Evolutionary conservation across 148 eudicot species (phyloP), one percentile per base, ranked within the genome.

Genomic region (Rheum nobile): DNA sequence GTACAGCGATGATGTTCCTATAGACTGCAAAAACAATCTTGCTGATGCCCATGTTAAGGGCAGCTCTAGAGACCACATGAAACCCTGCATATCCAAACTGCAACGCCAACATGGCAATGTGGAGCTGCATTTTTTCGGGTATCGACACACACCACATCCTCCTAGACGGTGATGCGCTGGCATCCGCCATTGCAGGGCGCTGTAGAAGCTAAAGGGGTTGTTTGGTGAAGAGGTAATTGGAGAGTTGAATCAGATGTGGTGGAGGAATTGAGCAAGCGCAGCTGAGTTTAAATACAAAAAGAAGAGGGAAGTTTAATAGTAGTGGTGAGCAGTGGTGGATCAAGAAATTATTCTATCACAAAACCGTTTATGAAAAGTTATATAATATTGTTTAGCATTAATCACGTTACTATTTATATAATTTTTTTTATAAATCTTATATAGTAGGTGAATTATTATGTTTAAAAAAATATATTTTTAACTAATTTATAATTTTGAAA

Each of bases 31-130:
- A 94, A 13, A 94, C 98, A 72, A 94, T 85, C 87, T 94, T 91
- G 90, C 97, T 91, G 14, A 94, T 86, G 75, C 98, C 98, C 92
- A 94, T 88, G 85, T 94, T 91, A 48, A 94, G 98, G 82, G 98
- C 98, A 79, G 89, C 90, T 78, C 98, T 89, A 29, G 98, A 94
- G 71, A 94, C 97, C 7, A 94, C 96, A 80, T 91, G 97, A 76
- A 94, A 94, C 75, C 98, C 98, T 2, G 98, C 97, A 70, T 88
- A 91, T 12, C 97, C 96, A 42, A 94, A 84, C 78, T 94, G 98
- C 93, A 94, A 81, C 67, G 92, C 83, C 81, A 94, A 73, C 93
- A 94, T 88, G 79, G 98, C 95, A 52, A 85, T 42, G 77, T 91
- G 88, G 74, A 94, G 90, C 50, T 94, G 99, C 71, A 86, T 52